Conservation (phyloP, 176 grass and related monocot species). For the Carex kokanica region DNA sequence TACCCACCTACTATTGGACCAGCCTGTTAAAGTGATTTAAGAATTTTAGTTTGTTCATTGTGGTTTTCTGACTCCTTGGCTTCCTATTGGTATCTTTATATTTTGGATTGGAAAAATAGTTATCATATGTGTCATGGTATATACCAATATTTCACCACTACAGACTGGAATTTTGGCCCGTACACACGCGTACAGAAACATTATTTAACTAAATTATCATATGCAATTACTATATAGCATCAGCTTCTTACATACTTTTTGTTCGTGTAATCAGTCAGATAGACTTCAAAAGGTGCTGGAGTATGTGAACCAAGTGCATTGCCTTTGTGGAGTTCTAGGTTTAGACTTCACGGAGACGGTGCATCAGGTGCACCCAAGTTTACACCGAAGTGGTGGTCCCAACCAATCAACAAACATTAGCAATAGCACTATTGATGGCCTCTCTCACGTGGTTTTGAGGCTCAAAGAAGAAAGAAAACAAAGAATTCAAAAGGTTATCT, state of each 20-base stretch:
- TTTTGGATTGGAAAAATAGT: not conserved
- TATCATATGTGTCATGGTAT: not conserved
- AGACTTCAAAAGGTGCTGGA: constrained; percentile 83
- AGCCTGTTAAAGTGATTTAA: not conserved
- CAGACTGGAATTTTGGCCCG: not conserved
- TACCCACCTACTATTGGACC: not conserved
- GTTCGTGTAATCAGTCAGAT: constrained; percentile 57
- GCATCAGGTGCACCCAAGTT: constrained; percentile 82
- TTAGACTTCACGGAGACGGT: constrained; percentile 72
- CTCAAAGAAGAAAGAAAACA: constrained; percentile 68
- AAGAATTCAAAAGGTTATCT: constrained; percentile 65
- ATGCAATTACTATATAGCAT: not conserved
- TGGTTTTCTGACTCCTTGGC: not conserved
- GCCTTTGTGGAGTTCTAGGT: constrained; percentile 75
- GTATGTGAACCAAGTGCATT: constrained; percentile 86
- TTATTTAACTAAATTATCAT: not conserved
- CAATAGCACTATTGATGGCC: constrained; percentile 68
- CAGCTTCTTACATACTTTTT: constrained; percentile 1
- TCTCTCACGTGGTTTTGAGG: constrained; percentile 54
- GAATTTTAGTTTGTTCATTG: not conserved
- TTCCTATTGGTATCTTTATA: not conserved
- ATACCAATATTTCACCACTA: constrained; percentile 2
- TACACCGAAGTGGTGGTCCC: constrained; percentile 54
- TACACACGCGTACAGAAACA: not conserved
- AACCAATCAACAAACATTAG: constrained; percentile 78